Percentiles rank a stretch among this genome's conserved stretches.
Evolutionary conservation across 768 basidiomycete species (phyloP).

Genomic region (Russula ochroleuca): DNA sequence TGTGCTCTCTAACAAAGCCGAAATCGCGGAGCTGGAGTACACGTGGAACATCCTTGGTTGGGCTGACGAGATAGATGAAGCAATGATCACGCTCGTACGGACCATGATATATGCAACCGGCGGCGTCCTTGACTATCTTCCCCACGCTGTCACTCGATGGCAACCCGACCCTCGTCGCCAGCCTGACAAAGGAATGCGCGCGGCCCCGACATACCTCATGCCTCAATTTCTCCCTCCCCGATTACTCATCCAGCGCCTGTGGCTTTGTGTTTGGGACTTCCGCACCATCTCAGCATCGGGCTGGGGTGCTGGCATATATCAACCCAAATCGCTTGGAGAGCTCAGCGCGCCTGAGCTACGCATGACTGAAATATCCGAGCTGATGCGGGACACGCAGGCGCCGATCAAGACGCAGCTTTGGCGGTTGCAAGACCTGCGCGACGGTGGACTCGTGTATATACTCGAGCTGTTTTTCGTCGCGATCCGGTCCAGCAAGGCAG

Average conservation of each 20-base stretch:
- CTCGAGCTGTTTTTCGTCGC: conserved; percentile 19
- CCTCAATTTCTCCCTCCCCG: conserved; percentile 19
- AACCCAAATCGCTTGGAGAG: conserved; percentile 12
- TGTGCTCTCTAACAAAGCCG: not conserved
- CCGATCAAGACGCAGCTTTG: conserved; percentile 17
- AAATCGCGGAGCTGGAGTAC: conserved; percentile 13
- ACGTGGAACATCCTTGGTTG: conserved; percentile 22
- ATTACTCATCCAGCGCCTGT: conserved; percentile 14
- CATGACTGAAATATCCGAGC: not conserved
- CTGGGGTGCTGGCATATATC: not conserved
- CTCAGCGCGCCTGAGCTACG: conserved; percentile 14
- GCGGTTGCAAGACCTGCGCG: conserved; percentile 22
- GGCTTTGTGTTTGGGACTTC: conserved; percentile 12
- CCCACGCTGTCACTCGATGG: conserved; percentile 8
- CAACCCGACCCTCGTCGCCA: conserved; percentile 6
- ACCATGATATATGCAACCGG: conserved; percentile 13
- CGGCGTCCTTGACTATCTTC: conserved; percentile 18
- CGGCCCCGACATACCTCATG: conserved; percentile 3
- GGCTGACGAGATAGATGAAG: conserved; percentile 15
- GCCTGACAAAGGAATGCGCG: conserved; percentile 4
- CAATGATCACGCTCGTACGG: conserved; percentile 4
- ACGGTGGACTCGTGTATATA: conserved; percentile 19
- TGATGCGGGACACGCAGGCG: conserved; percentile 1
- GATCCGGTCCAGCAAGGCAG: conserved; percentile 6
- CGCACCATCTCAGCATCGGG: conserved; percentile 8